A percentile compares a stretch with the other conserved stretches of the same genome.
These are phyloP conservation scores for Aspergillus cristatus DNA, from an alignment of 495 filamentous ascomycete genomes.

Conservation along the genomic window DNA sequence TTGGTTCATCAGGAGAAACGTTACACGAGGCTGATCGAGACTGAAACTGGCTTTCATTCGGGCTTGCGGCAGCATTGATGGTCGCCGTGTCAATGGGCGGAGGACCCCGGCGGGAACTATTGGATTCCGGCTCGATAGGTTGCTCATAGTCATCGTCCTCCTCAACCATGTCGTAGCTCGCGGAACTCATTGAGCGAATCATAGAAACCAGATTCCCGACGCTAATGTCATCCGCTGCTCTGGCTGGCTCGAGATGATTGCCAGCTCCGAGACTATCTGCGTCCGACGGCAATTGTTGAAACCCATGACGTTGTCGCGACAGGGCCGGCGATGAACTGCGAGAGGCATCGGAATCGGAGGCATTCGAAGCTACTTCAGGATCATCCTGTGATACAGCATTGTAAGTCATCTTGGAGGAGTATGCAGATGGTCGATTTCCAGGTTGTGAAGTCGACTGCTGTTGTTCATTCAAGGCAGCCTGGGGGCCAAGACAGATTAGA, in stretches of 20 bases:
- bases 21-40: no score
- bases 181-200: slow-evolving; percentile 33
- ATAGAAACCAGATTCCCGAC: slow-evolving; percentile 25
- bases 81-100: slow-evolving; percentile 24
- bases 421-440: no score
- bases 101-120: slow-evolving; percentile 21
- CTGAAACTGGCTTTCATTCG: no score
- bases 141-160: slow-evolving; percentile 37
- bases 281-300: slow-evolving; percentile 21
- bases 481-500: no score
- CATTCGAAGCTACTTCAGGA: slow-evolving; percentile 29
- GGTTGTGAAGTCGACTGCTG: no score
- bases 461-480: no score
- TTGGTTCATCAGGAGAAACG: no score
- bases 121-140: slow-evolving; percentile 21
- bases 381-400: slow-evolving; percentile 37
- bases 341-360: slow-evolving; percentile 25
- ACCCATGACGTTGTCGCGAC: slow-evolving; percentile 15
- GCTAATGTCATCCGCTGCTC: slow-evolving; percentile 15
- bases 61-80: slow-evolving; percentile 20
- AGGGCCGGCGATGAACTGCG: slow-evolving; percentile 20
- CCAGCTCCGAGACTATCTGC: slow-evolving; percentile 18
- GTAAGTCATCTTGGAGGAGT: slow-evolving; percentile 30
- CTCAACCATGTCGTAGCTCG: slow-evolving; percentile 38
- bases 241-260: slow-evolving; percentile 16